Base-by-base conservation (phyloP, 768 basidiomycete genomes). In the Hypholoma sublateritium region DNA sequence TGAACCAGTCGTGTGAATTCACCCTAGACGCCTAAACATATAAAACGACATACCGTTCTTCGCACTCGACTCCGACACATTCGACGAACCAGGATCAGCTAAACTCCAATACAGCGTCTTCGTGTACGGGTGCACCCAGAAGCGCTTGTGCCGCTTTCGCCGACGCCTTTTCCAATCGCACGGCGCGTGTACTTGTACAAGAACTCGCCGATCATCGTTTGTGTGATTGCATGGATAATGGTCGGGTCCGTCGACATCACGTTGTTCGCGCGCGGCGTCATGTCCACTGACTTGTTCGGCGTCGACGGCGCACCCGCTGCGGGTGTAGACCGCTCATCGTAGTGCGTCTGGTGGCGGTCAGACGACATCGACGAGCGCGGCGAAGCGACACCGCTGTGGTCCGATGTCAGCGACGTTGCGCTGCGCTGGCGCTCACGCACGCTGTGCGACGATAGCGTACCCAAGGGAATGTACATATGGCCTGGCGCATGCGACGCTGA, bases 201-300 rank as follows among this genome's bases (percentile, higher is more conserved):
- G 74, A 95, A 98, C 78, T 98, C 96, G 49, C 97, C 96, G 62
- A 98, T 98, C 97, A 99, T 98, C 21, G 95, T 97, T 78, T 98
- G 96, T 14, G 97, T 99, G 64, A 98, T 98, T 1, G 95, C 90
- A 69, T 98, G 96, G 62, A 98, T 97, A 66, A 97, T 76, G 2
- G 80, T 74, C 3, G 95, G 95, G 67, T 99, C 96, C 24, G 95
- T 97, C 17, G 86, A 74, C 44, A 77, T 80, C 28, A 70, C 73
- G 25, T 64, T 69, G 52, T 72, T 67, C 11, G 73, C 71, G 7
- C 75, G 72, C 36, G 77, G 73, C 0, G 78, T 77, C 35, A 71
- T 68, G 63, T 80, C 77, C 2, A 74, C 77, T 5, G 73, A 71
- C 64, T 76, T 80, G 55, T 76, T 73, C n/a, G 81, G 81, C 17